Base-by-base conservation (phyloP, 1,284 basidiomycete species). In the Fomitopsis schrenkii region DNA sequence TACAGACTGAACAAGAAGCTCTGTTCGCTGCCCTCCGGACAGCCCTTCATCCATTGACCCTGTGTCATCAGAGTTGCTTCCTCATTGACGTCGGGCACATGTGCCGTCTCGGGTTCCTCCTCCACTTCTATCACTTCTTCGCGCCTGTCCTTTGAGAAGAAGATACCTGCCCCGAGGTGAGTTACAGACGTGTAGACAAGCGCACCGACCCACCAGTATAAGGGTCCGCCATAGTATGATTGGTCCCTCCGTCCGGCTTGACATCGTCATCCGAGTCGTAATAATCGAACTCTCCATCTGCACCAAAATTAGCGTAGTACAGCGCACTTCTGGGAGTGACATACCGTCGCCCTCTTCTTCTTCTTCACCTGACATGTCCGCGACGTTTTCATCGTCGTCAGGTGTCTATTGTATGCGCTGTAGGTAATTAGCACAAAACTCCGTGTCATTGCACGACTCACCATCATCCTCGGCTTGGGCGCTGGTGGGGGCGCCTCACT, bases 11-110 rank as follows among this genome's bases (percentile, higher is more conserved):
- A 96, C 58, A 97, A 78, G 74, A 91, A 92, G 62, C 86, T 87
- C 71, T 97, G 94, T 74, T 96, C 94, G 69, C 88, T 88, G 62
- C 92, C 93, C 74, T 96, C 94, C 0, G 94, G 93, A 74, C 94
- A 96, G 9, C 94, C 94, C 72, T 92, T 94, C 94, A 96, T 96
- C 94, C 94, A 97, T 70, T 94, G 88, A n/a, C 91, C 91, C 72
- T 92, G 90, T 26, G 88, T 88, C 83, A 96, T 85, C 44, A 95
- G 75, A 61, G 84, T 84, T 28, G 89, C 79, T 17, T 75, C 73
- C 63, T 83, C 80, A 55, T 74, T 74, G 15, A 71, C 72, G 50
- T 77, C 83, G 3, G 79, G 74, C 28, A 90, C 70, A 38, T 72
- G 63, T 40, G 80, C 76, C 3, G 77, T 73, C 71, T 91, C 89